phyloP scores from a whole-genome alignment of 2,329 filamentous ascomycete species.

The Chrysoporthe austroafricana region DNA sequence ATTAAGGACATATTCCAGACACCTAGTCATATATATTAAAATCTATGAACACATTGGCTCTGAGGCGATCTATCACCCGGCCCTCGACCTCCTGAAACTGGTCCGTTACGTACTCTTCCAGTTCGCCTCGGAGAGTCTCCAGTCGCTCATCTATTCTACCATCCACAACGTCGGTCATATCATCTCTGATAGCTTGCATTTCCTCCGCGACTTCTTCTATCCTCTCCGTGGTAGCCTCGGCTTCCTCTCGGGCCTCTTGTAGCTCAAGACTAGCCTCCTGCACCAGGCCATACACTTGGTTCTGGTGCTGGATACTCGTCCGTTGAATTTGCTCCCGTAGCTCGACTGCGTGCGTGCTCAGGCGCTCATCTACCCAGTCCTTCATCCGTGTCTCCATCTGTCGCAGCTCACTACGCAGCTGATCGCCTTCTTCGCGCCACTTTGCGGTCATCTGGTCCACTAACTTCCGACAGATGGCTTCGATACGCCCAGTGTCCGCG shows the following conservation, averaged over 20 bases:
- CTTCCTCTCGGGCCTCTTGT: background rate
- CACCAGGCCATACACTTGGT: slow-evolving; percentile 10
- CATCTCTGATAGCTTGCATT: slow-evolving; percentile 5
- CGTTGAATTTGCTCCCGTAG: background rate
- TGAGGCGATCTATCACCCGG: slow-evolving; percentile 15
- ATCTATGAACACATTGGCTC: slow-evolving; percentile 18
- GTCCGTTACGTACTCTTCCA: slow-evolving; percentile 19
- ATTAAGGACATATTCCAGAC: background rate
- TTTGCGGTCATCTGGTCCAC: slow-evolving; percentile 18
- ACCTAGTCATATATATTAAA: slow-evolving; percentile 22
- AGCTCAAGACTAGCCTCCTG: slow-evolving; percentile 9
- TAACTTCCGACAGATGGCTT: slow-evolving; percentile 16
- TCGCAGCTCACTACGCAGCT: slow-evolving; percentile 9
- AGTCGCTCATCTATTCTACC: slow-evolving; percentile 10
- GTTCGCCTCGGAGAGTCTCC: slow-evolving; percentile 5
- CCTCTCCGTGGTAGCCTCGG: background rate
- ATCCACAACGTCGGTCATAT: slow-evolving; percentile 2
- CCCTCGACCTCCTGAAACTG: slow-evolving; percentile 7
- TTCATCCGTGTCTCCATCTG: slow-evolving; percentile 20
- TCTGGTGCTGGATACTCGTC: slow-evolving; percentile 19
- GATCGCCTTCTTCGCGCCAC: slow-evolving; percentile 12
- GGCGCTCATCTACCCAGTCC: slow-evolving; percentile 15
- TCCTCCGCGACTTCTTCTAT: slow-evolving; percentile 13
- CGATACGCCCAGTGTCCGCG: background rate
- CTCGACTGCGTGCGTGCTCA: slow-evolving; percentile 5